These are phyloP conservation scores for Xylariaceae sp. DNA, from an alignment of 2,329 filamentous ascomycete species.

Conservation along the genomic window DNA sequence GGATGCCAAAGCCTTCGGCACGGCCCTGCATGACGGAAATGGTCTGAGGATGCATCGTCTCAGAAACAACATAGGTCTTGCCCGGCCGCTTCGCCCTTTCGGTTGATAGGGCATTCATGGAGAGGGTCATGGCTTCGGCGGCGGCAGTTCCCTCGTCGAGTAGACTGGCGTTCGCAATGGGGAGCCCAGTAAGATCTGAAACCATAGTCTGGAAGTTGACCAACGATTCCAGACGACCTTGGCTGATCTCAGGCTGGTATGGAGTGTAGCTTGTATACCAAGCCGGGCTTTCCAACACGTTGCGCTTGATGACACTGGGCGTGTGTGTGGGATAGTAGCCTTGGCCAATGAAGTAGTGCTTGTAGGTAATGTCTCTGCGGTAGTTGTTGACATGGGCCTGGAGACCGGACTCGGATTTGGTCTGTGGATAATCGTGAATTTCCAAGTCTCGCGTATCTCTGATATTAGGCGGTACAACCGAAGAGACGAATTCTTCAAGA, in stretches of 20 bases:
- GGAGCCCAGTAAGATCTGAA: slow-evolving; percentile 78
- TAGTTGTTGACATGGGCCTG: slow-evolving; percentile 46
- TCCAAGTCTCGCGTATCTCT: slow-evolving; percentile 65
- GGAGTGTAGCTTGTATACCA: slow-evolving; percentile 99
- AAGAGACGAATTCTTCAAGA: slow-evolving; percentile 77
- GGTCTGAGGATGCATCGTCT: slow-evolving; percentile 80
- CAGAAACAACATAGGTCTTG: slow-evolving; percentile 81
- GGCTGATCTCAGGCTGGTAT: slow-evolving; percentile 96
- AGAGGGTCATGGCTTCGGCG: slow-evolving; percentile 93
- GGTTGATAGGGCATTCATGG: slow-evolving; percentile 68
- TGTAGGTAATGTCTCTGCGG: slow-evolving; percentile 25
- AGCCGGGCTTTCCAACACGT: slow-evolving; percentile 85
- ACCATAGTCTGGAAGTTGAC: slow-evolving; percentile 96
- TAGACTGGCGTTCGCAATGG: slow-evolving; percentile 86
- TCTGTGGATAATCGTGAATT: slow-evolving; percentile 39
- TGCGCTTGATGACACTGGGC: slow-evolving; percentile 87
- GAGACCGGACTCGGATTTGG: slow-evolving; percentile 51
- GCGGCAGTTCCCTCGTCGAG: slow-evolving; percentile 90
- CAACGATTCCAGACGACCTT: slow-evolving; percentile 85
- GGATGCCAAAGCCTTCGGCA: slow-evolving; percentile 87
- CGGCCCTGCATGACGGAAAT: slow-evolving; percentile 78
- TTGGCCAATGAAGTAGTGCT: slow-evolving; percentile 67
- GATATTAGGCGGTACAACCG: slow-evolving; percentile 80
- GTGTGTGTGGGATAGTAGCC: slow-evolving; percentile 87
- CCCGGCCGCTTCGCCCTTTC: slow-evolving; percentile 68